Base-by-base conservation (phyloP, 495 filamentous ascomycete genomes). In the Aspergillus baeticus region DNA sequence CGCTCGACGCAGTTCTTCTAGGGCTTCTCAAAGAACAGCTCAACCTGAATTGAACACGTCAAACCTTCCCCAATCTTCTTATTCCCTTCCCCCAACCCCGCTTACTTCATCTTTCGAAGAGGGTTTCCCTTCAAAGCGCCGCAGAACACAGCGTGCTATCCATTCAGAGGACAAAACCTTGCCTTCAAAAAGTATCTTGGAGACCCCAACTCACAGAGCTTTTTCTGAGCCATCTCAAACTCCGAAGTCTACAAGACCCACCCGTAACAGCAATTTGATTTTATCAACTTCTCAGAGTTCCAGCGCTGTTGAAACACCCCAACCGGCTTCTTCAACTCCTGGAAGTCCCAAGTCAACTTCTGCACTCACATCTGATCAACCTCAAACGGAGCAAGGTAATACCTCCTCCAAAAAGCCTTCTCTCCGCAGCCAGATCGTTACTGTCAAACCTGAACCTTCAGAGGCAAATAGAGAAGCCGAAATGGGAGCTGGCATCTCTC, bases 91-190 rank as follows among this genome's bases (percentile, higher is more conserved):
- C 15, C 51, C 63, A 20, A 64, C 66, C 7, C 63, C 66, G 17
- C 49, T 65, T 14, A 55, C 56, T 15, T 53, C 66, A 1, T 55
- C 63, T 5, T 69, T 69, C 48, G 66, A 69, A 36, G 63, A 68
- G 8, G 34, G 61, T 29, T 18, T 64, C n/a, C 59, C 60, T n/a
- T 61, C 63, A 33, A 68, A 71, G 38, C 68, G 68, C 20, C 63
- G 62, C 35, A 63, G 57, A 36, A 69, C 60, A n/a, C 62, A 61
- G 22, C 53, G 57, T 1, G 53, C 52, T 17, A 33, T 59, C 10
- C 37, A 58, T 42, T 49, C 46, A 26, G 57, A 63, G 22, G 60
- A 63, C 21, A 46, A 47, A 22, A 51, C 29, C 7, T 47, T 52
- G 21, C 42, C 56, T 15, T 46, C 60, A 3, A 53, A 59, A 43